Percentiles rank a stretch among this genome's conserved stretches.
Evolutionary conservation across 495 filamentous ascomycete species (phyloP).

Genomic region (Hapsidospora chrysogenum): DNA sequence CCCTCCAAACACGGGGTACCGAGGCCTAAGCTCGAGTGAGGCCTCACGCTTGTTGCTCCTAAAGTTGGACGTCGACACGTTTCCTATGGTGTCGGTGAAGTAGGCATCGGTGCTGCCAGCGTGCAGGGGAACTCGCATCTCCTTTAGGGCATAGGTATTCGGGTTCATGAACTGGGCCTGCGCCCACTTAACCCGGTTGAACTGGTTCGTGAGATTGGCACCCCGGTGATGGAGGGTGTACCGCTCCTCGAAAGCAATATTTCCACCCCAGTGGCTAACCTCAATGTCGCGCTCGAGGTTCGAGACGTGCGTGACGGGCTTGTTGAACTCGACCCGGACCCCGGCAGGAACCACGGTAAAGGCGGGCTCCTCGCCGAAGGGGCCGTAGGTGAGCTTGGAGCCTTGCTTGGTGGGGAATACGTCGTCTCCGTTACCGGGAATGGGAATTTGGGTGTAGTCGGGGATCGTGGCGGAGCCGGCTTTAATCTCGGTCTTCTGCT

Average conservation of each 20-base stretch:
- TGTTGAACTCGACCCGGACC: slow-evolving; percentile 91
- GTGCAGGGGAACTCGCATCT: slow-evolving; percentile 62
- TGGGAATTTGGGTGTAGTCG: slow-evolving; percentile 63
- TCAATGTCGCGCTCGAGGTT: slow-evolving; percentile 78
- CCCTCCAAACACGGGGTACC: slow-evolving; percentile 85
- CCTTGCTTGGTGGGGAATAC: slow-evolving; percentile 79
- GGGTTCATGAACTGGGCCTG: slow-evolving; percentile 61
- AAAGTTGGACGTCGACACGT: slow-evolving; percentile 87
- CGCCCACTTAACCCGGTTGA: slow-evolving; percentile 74
- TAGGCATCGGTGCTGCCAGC: slow-evolving; percentile 71
- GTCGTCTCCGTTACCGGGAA: slow-evolving; percentile 38
- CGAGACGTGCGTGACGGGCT: slow-evolving; percentile 62
- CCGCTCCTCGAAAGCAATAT: slow-evolving; percentile 83
- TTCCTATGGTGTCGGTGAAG: slow-evolving; percentile 93
- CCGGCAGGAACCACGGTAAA: slow-evolving; percentile 52
- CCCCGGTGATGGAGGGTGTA: slow-evolving; percentile 79
- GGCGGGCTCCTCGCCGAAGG: slow-evolving; percentile 64
- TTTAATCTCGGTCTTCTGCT: slow-evolving; percentile 96
- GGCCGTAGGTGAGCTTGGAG: slow-evolving; percentile 77
- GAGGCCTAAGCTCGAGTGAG: slow-evolving; percentile 72
- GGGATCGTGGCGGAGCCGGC: slow-evolving; percentile 53
- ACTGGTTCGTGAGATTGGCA: slow-evolving; percentile 67
- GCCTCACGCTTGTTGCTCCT: slow-evolving; percentile 64
- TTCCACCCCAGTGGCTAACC: slow-evolving; percentile 95
- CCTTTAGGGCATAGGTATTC: slow-evolving; percentile 58